phyloP scores from a whole-genome alignment of 768 basidiomycete species.

The Pleurotus cornucopiae region DNA sequence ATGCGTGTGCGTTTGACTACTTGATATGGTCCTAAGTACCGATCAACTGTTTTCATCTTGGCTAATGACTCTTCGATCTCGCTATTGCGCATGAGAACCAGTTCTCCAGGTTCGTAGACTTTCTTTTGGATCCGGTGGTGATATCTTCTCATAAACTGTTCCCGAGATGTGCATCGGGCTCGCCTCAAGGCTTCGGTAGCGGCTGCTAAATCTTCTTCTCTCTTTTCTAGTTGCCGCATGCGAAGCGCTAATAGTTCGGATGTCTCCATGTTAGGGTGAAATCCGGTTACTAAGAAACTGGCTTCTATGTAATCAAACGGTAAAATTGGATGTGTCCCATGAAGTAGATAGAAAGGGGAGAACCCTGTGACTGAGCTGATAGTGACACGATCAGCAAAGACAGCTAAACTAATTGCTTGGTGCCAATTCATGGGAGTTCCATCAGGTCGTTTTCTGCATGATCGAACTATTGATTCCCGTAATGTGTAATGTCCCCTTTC shows the following conservation, averaged over 20 bases:
- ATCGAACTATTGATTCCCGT: slow-evolving; percentile 23
- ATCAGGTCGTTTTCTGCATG: neutral
- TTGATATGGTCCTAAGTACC: slow-evolving; percentile 22
- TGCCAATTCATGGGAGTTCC: neutral
- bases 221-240: slow-evolving; percentile 22
- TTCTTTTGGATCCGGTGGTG: neutral
- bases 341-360: slow-evolving; percentile 18
- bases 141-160: slow-evolving; percentile 18
- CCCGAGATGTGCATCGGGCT: slow-evolving; percentile 15
- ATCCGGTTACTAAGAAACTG: slow-evolving; percentile 22
- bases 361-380: slow-evolving; percentile 15
- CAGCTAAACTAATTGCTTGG: neutral
- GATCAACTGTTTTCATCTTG: slow-evolving; percentile 13
- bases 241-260: slow-evolving; percentile 18
- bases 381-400: slow-evolving; percentile 18
- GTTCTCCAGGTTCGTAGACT: neutral
- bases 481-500: slow-evolving; percentile 27
- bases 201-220: slow-evolving; percentile 14
- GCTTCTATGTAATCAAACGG: slow-evolving; percentile 28
- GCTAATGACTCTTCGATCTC: slow-evolving; percentile 15
- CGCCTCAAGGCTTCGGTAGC: slow-evolving; percentile 15
- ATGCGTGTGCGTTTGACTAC: slow-evolving; percentile 15
- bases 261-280: slow-evolving; percentile 8
- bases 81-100: slow-evolving; percentile 22
- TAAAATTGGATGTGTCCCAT: slow-evolving; percentile 23